phyloP scores from a whole-genome alignment of 768 basidiomycete genomes.

The Lyophyllum shimeji region DNA sequence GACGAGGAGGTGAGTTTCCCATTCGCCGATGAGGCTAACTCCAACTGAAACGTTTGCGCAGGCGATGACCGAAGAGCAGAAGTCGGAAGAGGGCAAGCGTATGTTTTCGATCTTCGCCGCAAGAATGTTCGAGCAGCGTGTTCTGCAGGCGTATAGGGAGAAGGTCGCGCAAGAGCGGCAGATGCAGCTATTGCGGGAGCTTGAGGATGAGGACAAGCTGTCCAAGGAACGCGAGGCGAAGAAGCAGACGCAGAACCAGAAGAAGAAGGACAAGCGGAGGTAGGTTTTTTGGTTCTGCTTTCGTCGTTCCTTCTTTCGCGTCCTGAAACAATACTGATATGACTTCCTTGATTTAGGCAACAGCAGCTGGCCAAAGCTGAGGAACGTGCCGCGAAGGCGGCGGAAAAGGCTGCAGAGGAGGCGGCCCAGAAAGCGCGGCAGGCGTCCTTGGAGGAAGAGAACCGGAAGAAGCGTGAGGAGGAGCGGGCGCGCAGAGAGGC shows the following conservation, averaged over 20 bases:
- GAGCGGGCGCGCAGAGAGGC: constrained; percentile 80
- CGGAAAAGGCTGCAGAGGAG: constrained; percentile 86
- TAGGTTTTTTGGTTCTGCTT: constrained; percentile 32
- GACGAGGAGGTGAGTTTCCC: constrained; percentile 37
- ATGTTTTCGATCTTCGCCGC: constrained; percentile 99
- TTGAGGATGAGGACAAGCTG: constrained; percentile 92
- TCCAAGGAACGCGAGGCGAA: constrained; percentile 88
- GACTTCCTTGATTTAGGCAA: constrained; percentile 48
- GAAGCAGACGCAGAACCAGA: constrained; percentile 95
- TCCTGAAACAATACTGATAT: constrained; percentile 9
- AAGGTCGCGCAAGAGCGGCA: constrained; percentile 96
- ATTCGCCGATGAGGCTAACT: constrained; percentile 11
- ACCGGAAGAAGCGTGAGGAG: constrained; percentile 81
- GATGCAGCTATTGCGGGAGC: constrained; percentile 86
- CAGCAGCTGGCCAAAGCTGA: constrained; percentile 94
- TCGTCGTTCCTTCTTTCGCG: neutral
- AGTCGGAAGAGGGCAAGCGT: constrained; percentile 98
- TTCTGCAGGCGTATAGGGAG: constrained; percentile 94
- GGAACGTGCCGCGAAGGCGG: constrained; percentile 79
- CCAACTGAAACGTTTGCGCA: constrained; percentile 25
- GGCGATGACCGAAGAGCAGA: constrained; percentile 93
- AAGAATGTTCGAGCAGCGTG: constrained; percentile 98
- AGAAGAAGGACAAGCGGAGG: constrained; percentile 97
- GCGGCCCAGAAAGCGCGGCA: constrained; percentile 76
- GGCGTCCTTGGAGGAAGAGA: constrained; percentile 76